phyloP scores from a whole-genome alignment of 176 grass and related monocot genomes.

The Oropetium thomaeum region DNA sequence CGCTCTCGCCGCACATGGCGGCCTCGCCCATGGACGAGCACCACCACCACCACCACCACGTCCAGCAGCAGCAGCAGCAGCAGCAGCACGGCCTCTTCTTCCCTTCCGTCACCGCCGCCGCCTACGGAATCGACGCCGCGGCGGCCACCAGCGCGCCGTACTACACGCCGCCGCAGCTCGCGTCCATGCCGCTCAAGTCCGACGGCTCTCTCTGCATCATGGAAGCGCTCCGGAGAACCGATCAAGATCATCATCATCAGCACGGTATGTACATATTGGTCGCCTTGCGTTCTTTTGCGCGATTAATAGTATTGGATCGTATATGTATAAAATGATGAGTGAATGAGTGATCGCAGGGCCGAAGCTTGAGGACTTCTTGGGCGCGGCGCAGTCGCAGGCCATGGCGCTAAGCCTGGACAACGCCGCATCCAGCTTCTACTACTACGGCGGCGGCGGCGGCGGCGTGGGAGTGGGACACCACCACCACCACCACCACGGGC shows the following conservation, averaged over 20 bases:
- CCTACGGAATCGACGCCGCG: conserved; percentile 32
- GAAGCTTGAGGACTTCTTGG: conserved; percentile 96
- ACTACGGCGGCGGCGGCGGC: conserved; percentile 32
- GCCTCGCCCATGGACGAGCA: conserved; percentile 47
- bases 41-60: conserved; percentile 40
- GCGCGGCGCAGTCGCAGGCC: conserved; percentile 49
- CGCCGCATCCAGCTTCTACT: conserved; percentile 62
- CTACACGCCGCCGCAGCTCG: conserved; percentile 68
- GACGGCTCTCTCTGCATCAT: conserved; percentile 98
- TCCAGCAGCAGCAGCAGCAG: conserved; percentile 41
- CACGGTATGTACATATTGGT: conserved; percentile 8
- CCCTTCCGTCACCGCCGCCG: conserved; percentile 27
- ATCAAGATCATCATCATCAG: conserved; percentile 71
- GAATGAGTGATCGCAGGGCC: conserved; percentile 43
- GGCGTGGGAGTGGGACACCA: not conserved
- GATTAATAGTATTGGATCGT: not conserved
- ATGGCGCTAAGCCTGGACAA: conserved; percentile 91
- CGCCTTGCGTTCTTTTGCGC: not conserved
- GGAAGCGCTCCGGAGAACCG: conserved; percentile 82
- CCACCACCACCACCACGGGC: conserved; percentile 10
- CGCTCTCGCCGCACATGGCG: conserved; percentile 78
- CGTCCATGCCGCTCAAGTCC: conserved; percentile 96
- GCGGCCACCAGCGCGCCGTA: conserved; percentile 39
- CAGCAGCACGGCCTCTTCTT: conserved; percentile 48
- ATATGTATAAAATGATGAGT: not conserved